Evolutionary conservation across 129 eudicot species (phyloP), one percentile per base, ranked within the genome.

Genomic region (Escallonia rubra): DNA sequence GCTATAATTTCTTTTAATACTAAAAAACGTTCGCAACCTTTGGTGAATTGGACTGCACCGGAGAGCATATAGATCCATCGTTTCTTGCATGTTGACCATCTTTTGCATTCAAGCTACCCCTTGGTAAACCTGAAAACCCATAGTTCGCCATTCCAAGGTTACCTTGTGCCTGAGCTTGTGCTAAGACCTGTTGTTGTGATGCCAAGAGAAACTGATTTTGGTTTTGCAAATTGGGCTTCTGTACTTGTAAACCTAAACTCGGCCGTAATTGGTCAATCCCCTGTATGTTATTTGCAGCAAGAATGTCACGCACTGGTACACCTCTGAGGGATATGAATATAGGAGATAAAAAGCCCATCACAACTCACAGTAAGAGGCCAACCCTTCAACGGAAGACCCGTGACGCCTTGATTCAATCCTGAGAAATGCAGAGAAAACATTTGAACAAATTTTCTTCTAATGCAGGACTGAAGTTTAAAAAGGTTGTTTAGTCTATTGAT

Each of bases 351-450:
- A 68, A 15, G 43, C 52, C 45, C 54, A 66, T 48, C 61, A 16
- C 52, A 65, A 86, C 98, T 92, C 77, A 92, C 98, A 38, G 98
- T 88, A 45, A 92, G 63, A 67, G 98, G 98, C 98, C 98, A 92
- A 58, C 98, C 98, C 89, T 92, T 88, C 66, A 92, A 70, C 9
- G 98, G 98, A 65, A 92, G 82, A 82, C 96, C 83, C 69, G 89
- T 78, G 45, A 86, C 87, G n/a, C 96, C 96, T 72, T 79, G 95
- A 73, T 80, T 88, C 65, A 92, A 70, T 16, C 91, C 96, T 92
- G 82, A 68, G 53, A 56, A 16, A 69, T 41, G 62, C 13, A 67
- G 15, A 57, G 44, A 51, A 40, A 59, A 12, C 61, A 13, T 59
- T 43, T 56, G 61, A 46, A 43, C 45, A 45, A 69, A 42, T 12